These are phyloP conservation scores for Ceratocystis alfenasii DNA, from an alignment of 2,329 filamentous ascomycete genomes.

Conservation along the genomic window DNA sequence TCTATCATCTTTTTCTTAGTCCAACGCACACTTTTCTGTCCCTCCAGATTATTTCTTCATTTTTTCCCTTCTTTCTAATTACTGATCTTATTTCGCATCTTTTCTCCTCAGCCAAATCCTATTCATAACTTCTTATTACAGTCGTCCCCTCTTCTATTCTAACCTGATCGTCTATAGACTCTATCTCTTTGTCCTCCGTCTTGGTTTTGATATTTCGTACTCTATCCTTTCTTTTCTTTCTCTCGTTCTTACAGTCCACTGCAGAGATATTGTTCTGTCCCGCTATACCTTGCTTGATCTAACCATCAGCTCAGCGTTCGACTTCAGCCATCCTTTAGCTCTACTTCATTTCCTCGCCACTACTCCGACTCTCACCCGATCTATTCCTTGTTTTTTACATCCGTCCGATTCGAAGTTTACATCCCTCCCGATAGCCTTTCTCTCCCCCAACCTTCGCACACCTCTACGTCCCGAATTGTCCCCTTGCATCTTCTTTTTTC, in stretches of 20 bases:
- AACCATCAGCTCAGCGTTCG: background rate
- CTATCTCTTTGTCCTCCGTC: background rate
- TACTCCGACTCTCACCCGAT: conserved; percentile 1
- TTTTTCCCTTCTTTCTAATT: conserved; percentile 5
- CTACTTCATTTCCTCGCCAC: background rate
- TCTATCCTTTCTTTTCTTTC: background rate
- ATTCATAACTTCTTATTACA: background rate
- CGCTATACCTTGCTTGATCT: background rate
- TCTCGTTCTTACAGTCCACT: background rate
- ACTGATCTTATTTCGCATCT: background rate
- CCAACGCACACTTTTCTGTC: background rate
- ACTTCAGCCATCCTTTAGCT: background rate
- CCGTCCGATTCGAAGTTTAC: background rate
- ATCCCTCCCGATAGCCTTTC: background rate
- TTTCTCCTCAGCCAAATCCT: background rate
- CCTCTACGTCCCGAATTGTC: background rate
- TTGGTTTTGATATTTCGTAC: background rate
- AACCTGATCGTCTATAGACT: background rate
- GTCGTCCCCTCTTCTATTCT: background rate
- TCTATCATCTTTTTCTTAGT: background rate
- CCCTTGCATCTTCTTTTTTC: background rate
- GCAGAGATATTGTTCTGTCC: background rate
- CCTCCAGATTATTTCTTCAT: background rate
- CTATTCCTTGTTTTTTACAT: conserved; percentile 1
- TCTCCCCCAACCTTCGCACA: background rate